phyloP scores from a whole-genome alignment of 2,329 filamentous ascomycete species.

The Dactylellina leptospora region DNA sequence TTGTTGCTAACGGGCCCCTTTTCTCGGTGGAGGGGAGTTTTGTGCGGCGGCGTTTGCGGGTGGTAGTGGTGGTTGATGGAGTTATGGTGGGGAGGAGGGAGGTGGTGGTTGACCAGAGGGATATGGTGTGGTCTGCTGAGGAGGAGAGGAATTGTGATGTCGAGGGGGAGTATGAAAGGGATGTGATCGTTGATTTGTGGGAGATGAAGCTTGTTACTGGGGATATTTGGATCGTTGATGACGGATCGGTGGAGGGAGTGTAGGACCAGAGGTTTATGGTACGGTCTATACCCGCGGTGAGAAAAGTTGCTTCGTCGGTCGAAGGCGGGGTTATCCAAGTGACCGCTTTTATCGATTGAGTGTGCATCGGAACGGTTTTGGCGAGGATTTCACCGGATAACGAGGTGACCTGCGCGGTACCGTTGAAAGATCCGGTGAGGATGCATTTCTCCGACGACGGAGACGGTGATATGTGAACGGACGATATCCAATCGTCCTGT shows the following conservation, averaged over 20 bases:
- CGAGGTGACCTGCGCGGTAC: conserved; percentile 87
- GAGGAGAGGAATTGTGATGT: conserved; percentile 84
- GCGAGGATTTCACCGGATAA: conserved; percentile 84
- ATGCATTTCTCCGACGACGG: conserved; percentile 73
- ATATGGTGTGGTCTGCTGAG: conserved; percentile 81
- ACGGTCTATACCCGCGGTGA: conserved; percentile 82
- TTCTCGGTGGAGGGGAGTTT: conserved; percentile 71
- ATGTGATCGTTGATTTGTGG: conserved; percentile 50
- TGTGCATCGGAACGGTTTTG: conserved; percentile 74
- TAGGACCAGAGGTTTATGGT: conserved; percentile 93
- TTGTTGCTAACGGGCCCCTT: conserved; percentile 78
- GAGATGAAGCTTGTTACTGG: conserved; percentile 47
- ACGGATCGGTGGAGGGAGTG: conserved; percentile 67
- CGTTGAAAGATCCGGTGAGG: conserved; percentile 93
- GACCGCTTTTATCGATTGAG: conserved; percentile 79
- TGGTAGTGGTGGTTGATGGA: conserved; percentile 63
- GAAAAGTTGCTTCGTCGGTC: conserved; percentile 74
- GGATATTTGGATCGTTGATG: conserved; percentile 75
- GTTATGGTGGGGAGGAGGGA: conserved; percentile 73
- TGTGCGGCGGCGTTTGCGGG: conserved; percentile 66
- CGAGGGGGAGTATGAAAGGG: conserved; percentile 61
- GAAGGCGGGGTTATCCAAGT: conserved; percentile 70
- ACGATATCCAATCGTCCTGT: conserved; percentile 96
- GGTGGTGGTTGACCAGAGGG: conserved; percentile 85
- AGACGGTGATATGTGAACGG: conserved; percentile 73